A percentile compares a stretch with the other conserved stretches of the same genome.
Conservation (phyloP, 352 stramenopile genomes). For the Phytophthora melonis region DNA sequence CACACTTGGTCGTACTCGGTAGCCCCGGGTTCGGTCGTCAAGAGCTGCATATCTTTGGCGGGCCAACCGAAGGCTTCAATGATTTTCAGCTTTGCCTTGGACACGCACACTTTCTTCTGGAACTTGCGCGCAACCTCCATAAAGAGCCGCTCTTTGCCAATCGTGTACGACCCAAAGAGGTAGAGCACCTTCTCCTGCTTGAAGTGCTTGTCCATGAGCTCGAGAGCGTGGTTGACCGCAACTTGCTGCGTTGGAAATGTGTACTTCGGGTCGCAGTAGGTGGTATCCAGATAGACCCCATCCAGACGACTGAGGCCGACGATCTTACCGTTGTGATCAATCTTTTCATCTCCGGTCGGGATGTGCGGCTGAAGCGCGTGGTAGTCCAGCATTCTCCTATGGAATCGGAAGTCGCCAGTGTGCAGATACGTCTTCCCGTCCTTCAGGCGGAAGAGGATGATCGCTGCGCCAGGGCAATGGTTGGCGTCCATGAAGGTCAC, state of each 20-base stretch:
- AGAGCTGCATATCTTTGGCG: constrained; percentile 74
- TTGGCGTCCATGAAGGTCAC: constrained; percentile 97
- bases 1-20: constrained; percentile 67
- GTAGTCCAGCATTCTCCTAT: constrained; percentile 78
- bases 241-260: constrained; percentile 91
- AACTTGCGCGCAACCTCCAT: constrained; percentile 91
- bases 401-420: constrained; percentile 90
- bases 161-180: constrained; percentile 97
- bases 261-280: constrained; percentile 96
- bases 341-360: constrained; percentile 30
- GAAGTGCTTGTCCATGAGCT: constrained; percentile 63
- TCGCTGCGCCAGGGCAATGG: constrained; percentile 95
- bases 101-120: constrained; percentile 81
- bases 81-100: constrained; percentile 83
- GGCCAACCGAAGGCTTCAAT: constrained; percentile 91
- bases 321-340: constrained; percentile 40
- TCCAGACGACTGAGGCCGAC: constrained; percentile 56
- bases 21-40: constrained; percentile 85
- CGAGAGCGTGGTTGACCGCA: constrained; percentile 66
- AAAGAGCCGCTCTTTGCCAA: constrained; percentile 98
- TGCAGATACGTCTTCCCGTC: constrained; percentile 91
- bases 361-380: constrained; percentile 61
- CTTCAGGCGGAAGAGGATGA: constrained; percentile 94
- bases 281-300: constrained; percentile 96
- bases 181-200: constrained; percentile 87